Conservation (phyloP, 805 yeast genomes). For the Yarrowia sp. region DNA sequence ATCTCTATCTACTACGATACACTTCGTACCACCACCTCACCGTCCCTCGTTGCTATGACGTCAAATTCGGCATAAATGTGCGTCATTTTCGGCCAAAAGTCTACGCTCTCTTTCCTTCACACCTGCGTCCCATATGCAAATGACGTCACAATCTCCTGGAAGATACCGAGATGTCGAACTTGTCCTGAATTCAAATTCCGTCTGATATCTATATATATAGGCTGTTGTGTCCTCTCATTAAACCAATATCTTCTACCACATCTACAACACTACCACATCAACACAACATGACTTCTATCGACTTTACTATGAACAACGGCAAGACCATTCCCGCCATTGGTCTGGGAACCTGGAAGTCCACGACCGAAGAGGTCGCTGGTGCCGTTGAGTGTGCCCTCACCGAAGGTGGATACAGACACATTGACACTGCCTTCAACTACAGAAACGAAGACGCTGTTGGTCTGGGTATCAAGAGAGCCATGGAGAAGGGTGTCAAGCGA, state of each 20-base stretch:
- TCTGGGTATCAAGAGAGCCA: slow-evolving; percentile 45
- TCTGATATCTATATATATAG: background rate
- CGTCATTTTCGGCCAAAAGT: background rate
- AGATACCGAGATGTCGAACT: too few relatives aligned
- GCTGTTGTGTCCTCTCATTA: background rate
- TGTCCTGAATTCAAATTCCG: too few relatives aligned
- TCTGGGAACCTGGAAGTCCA: slow-evolving; percentile 41
- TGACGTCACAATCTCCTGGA: background rate
- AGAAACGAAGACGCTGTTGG: slow-evolving; percentile 67
- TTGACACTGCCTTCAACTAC: slow-evolving; percentile 14
- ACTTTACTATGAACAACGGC: slow-evolving; percentile 54
- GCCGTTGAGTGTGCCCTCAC: slow-evolving; percentile 6
- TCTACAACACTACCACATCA: too few relatives aligned
- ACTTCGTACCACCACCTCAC: too few relatives aligned
- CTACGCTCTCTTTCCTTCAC: background rate
- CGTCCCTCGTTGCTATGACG: background rate
- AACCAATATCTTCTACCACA: too few relatives aligned
- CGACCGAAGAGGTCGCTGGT: background rate
- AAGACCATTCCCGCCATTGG: slow-evolving; percentile 62
- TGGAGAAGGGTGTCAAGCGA: slow-evolving; percentile 45
- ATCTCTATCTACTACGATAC: too few relatives aligned
- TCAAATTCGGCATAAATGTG: background rate
- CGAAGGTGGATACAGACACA: slow-evolving; percentile 4
- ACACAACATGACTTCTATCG: slow-evolving; percentile 16
- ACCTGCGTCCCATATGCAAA: slow-evolving; percentile 1